These are phyloP conservation scores for Immersiella caudata DNA, from an alignment of 495 filamentous ascomycete genomes.

Conservation along the genomic window DNA sequence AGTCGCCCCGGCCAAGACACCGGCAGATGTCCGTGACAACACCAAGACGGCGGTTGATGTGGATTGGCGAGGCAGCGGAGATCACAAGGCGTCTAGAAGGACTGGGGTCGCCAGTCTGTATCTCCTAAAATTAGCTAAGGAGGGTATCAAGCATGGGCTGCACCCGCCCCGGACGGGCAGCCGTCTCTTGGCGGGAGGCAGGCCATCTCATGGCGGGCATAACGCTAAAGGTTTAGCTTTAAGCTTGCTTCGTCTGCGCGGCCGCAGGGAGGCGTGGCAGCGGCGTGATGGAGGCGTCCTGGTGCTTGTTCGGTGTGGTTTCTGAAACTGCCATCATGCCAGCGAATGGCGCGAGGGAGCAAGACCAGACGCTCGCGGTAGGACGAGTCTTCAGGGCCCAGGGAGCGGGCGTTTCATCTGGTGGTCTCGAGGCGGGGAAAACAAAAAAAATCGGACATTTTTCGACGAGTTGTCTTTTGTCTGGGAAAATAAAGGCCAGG, in stretches of 20 bases:
- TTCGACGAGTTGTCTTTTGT: not conserved
- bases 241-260: not conserved
- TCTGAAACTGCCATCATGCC: constrained; percentile 9
- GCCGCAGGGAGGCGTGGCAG: not conserved
- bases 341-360: not conserved
- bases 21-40: not conserved
- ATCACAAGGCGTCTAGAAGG: not conserved
- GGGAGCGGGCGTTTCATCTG: not conserved
- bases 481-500: not conserved
- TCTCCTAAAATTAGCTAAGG: not conserved
- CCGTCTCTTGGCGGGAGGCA: not conserved
- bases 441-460: not conserved
- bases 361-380: not conserved
- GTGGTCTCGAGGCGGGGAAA: constrained; percentile 2
- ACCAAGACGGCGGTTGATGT: not conserved
- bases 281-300: not conserved
- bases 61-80: constrained; percentile 1
- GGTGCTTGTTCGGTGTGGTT: constrained; percentile 1
- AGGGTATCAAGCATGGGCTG: not conserved
- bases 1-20: not conserved
- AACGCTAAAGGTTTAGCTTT: not conserved
- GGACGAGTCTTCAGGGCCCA: not conserved
- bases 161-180: not conserved
- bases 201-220: not conserved
- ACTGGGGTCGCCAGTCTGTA: not conserved